Conservation (phyloP, 345 rosid genomes). For the Syzygium aqueum region DNA sequence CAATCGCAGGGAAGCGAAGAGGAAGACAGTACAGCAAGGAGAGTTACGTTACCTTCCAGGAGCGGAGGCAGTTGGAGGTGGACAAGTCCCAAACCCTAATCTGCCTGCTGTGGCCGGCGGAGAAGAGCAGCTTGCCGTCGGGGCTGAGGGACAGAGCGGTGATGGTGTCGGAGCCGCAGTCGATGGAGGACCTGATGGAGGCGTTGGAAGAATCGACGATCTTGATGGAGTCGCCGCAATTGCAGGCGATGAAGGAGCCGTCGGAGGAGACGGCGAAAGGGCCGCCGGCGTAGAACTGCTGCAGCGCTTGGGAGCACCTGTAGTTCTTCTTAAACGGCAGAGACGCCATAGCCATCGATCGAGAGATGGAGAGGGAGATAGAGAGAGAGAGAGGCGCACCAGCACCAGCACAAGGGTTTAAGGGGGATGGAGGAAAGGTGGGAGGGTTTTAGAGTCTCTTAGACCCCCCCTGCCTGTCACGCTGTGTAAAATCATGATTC, state of each 20-base stretch:
- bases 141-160: constrained; percentile 85
- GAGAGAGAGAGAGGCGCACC: background rate
- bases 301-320: constrained; percentile 50
- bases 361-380: background rate
- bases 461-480: background rate
- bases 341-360: constrained; percentile 6
- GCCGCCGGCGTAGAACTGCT: constrained; percentile 90
- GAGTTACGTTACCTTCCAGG: constrained; percentile 64
- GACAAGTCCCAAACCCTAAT: constrained; percentile 89
- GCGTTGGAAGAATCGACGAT: constrained; percentile 60
- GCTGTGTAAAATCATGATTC: background rate
- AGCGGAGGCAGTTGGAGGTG: constrained; percentile 63
- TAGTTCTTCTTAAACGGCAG: constrained; percentile 56
- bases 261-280: constrained; percentile 73
- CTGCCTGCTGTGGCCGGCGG: constrained; percentile 85
- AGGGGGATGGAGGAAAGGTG: background rate
- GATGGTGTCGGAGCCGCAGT: constrained; percentile 53
- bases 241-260: constrained; percentile 70
- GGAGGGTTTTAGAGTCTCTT: background rate
- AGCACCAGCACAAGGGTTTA: background rate
- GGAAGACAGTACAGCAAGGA: background rate
- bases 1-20: background rate
- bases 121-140: constrained; percentile 68
- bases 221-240: constrained; percentile 65
- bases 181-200: constrained; percentile 51